Evolutionary conservation across 1,284 basidiomycete genomes (phyloP), one percentile per base, ranked within the genome.

Genomic region (Coniophora puteana): DNA sequence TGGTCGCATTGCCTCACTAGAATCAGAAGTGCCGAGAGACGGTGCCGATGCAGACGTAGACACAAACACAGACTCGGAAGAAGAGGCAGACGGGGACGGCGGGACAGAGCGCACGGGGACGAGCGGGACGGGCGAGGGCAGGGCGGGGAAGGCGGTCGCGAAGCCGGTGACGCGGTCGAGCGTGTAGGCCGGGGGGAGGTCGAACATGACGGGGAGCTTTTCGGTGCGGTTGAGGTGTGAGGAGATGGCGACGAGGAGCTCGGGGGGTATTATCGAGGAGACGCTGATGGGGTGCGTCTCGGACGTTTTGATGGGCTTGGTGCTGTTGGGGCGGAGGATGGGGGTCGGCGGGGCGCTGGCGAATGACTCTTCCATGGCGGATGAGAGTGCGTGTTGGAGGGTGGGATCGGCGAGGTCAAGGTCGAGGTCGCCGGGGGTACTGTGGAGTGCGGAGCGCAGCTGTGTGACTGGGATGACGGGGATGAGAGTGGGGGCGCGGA

Each of bases 261-360:
- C 80, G 6, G 68, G 66, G 1, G 84, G 82, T 52, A 89, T 74
- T 8, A 89, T 71, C 36, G 66, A 61, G 3, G 85, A 87, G 38
- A 87, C 72, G 44, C 83, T 87, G 57, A 93, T 87, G 3, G 90
- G 91, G 61, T 93, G 89, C 0, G 85, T 78, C 35, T 78, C 70
- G 1, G 88, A 91, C 0, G 90, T 93, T 57, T 90, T 91, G 45
- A 82, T 46, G 34, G 47, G 53, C 31, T 36, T 51, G 39, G 41
- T 47, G 39, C 38, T 30, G 16, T 41, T 42, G 27, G 37, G 38
- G 31, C 20, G 25, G 12, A 37, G 39, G 37, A 49, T 50, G 43
- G 51, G 36, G 40, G 47, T 37, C 43, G 49, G 44, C 49, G 44
- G 43, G 41, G 31, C 43, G 25, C 47, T 39, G 38, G 49, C 45